These are phyloP conservation scores for Boletus barrowsii DNA, from an alignment of 768 basidiomycete genomes.

Conservation along the genomic window DNA sequence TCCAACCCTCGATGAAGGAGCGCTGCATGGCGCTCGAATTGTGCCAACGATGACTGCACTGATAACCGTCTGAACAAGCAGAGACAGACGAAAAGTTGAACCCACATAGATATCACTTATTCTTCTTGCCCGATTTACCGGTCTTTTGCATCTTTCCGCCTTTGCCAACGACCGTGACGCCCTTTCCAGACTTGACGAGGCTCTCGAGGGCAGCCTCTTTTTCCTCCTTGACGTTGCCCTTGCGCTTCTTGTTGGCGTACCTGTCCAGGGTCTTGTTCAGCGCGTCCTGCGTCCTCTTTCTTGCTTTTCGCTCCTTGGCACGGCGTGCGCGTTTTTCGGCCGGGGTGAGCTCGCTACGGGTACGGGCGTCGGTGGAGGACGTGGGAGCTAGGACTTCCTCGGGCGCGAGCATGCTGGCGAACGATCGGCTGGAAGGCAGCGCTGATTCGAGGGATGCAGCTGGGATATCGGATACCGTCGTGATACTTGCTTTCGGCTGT, in stretches of 20 bases:
- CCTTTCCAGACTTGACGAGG: conserved; percentile 80
- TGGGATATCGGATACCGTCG: conserved; percentile 77
- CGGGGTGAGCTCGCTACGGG: conserved; percentile 81
- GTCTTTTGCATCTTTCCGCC: conserved; percentile 35
- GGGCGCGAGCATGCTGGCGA: conserved; percentile 82
- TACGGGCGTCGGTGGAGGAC: conserved; percentile 50
- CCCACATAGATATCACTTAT: conserved; percentile 23
- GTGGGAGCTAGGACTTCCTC: conserved; percentile 79
- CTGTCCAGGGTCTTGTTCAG: conserved; percentile 67
- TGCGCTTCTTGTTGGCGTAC: conserved; percentile 43
- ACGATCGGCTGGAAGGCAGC: conserved; percentile 76
- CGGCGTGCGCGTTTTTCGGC: conserved; percentile 72
- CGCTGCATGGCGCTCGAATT: background rate
- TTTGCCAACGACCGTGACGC: conserved; percentile 87
- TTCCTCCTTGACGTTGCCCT: conserved; percentile 61
- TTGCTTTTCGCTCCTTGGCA: conserved; percentile 65
- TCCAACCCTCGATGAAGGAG: background rate
- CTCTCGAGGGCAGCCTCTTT: conserved; percentile 81
- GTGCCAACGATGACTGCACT: background rate
- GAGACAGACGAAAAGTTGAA: background rate
- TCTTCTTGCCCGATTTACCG: conserved; percentile 11
- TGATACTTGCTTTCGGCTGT: conserved; percentile 87
- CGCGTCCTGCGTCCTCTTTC: conserved; percentile 62
- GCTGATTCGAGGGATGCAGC: conserved; percentile 86
- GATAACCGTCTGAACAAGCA: background rate